Percentiles rank a stretch among this genome's conserved stretches.
Conservation (phyloP, 2,329 filamentous ascomycete genomes). For the Diplodia corticola region DNA sequence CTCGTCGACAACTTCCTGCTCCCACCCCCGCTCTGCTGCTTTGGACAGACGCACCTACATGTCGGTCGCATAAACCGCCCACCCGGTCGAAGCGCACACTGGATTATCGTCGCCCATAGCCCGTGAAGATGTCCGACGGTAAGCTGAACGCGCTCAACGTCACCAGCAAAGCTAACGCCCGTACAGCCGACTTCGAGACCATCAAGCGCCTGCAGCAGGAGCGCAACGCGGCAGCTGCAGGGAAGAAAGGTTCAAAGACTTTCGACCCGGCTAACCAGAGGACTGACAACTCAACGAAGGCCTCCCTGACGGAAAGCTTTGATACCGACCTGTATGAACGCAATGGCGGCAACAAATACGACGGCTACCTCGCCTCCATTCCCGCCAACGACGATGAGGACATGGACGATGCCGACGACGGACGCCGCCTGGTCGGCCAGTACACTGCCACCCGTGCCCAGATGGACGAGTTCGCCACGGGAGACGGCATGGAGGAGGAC, state of each 20-base stretch:
- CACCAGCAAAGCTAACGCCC: conserved; percentile 22
- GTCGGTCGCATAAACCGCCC: conserved; percentile 16
- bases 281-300: conserved; percentile 81
- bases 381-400: conserved; percentile 77
- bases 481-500: conserved; percentile 90
- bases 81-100: conserved; percentile 8
- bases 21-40: not conserved
- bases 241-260: conserved; percentile 77
- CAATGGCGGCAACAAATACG: conserved; percentile 75
- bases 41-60: conserved; percentile 13
- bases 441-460: conserved; percentile 92
- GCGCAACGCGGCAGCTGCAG: conserved; percentile 77
- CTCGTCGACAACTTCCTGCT: conserved; percentile 4
- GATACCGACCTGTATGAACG: conserved; percentile 86
- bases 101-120: conserved; percentile 14
- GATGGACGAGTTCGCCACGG: conserved; percentile 90
- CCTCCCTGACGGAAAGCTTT: conserved; percentile 84
- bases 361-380: conserved; percentile 89
- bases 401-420: conserved; percentile 69
- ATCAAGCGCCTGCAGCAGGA: conserved; percentile 88
- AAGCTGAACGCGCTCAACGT: conserved; percentile 20
- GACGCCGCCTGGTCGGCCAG: conserved; percentile 82
- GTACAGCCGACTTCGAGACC: conserved; percentile 75
- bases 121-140: conserved; percentile 38
- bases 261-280: conserved; percentile 79